Base-by-base conservation (phyloP, 139 green algal genomes). In the Ulvella scutata region DNA sequence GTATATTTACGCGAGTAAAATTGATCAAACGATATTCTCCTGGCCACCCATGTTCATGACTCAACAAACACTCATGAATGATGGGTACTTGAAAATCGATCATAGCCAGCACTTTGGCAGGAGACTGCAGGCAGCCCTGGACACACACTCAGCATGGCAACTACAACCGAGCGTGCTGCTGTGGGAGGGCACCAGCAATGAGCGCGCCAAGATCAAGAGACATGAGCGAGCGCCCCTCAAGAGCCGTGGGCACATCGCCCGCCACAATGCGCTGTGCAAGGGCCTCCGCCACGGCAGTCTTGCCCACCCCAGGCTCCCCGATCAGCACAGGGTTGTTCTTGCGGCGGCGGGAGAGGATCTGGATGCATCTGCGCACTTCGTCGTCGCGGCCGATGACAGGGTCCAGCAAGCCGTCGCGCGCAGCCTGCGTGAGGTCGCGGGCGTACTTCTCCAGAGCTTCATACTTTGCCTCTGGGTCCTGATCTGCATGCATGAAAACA, bases 261-360 rank as follows among this genome's bases (percentile, higher is more conserved):
- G 77, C 79, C 34, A 98, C 92, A 75, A 99, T 98, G 76, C 94
- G 90, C 88, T 99, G 94, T 38, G 94, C 92, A 44, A 97, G 84
- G n/a, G 88, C 92, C 78, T 97, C 94, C 23, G 93, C 89, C 31
- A 96, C 88, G 2, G 91, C 92, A 0, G 91, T 96, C 85, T 96
- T 96, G 74, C 92, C 88, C 35, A 93, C 86, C 29, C 86, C 88
- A 10, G 94, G 94, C 84, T 98, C 94, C 31, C 94, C 94, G 75
- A 98, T 98, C 29, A 98, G 88, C 51, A 96, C 90, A 7, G 94
- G 94, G 83, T 98, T 98, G 87, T 98, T 98, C 85, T 99, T 99
- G 75, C 92, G 96, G 67, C 94, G 83, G 35, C 94, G 85, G 3
- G 87, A 96, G 73, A 94, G 83, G 84, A 96, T 96, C 85, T 96